These are phyloP conservation scores for Parmales sp. DNA, from an alignment of 108 stramenopile species.

Conservation along the genomic window DNA sequence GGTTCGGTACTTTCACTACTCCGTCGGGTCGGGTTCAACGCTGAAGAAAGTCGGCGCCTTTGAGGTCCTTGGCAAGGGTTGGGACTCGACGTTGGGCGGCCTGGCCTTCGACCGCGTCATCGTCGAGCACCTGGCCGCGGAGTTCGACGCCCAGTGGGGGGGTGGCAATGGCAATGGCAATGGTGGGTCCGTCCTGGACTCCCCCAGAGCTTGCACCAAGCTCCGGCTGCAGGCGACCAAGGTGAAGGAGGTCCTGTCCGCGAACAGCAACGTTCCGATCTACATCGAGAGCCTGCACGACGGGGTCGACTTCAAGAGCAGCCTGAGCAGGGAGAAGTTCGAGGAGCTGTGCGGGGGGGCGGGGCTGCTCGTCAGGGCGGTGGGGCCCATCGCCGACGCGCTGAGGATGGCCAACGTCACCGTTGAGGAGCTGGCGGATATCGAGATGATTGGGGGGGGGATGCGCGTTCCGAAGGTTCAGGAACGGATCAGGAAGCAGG, in stretches of 20 bases:
- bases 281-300: conserved; percentile 83
- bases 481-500: conserved; percentile 41
- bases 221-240: conserved; percentile 91
- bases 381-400: conserved; percentile 62
- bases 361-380: conserved; percentile 68
- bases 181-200: conserved; percentile 62
- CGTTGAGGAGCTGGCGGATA: conserved; percentile 70
- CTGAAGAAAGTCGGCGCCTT: conserved; percentile 81
- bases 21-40: conserved; percentile 50
- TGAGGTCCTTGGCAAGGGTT: conserved; percentile 82
- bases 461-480: conserved; percentile 93
- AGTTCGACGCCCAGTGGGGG: conserved; percentile 80
- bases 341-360: conserved; percentile 67
- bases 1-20: conserved; percentile 59
- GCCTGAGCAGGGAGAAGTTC: conserved; percentile 73
- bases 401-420: conserved; percentile 64
- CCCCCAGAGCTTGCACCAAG: conserved; percentile 86
- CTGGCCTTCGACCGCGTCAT: conserved; percentile 70
- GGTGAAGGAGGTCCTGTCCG: conserved; percentile 91
- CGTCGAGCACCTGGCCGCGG: conserved; percentile 81
- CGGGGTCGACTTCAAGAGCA: conserved; percentile 69
- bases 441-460: conserved; percentile 97
- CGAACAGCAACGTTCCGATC: conserved; percentile 93
- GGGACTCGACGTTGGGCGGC: conserved; percentile 89
- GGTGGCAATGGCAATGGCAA: conserved; percentile 38